Percentiles rank a stretch among this genome's conserved stretches.
Conservation (phyloP, 306 rosid species). For the Cucurbita argyrosperma region DNA sequence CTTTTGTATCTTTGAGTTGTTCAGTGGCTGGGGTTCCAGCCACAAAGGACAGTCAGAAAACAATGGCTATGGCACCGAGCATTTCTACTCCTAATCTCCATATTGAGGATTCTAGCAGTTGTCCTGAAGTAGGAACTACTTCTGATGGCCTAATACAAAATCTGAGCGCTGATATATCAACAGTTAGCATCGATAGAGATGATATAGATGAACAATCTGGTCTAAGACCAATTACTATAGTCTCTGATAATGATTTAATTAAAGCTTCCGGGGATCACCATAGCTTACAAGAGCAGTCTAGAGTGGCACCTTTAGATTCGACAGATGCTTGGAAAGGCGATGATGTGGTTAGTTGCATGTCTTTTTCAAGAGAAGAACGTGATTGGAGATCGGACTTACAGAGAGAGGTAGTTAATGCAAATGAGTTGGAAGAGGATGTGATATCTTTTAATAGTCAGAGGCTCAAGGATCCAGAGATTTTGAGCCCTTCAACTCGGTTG, state of each 20-base stretch:
- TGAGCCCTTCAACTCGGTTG: conserved; percentile 33
- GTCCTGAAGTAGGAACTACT: conserved; percentile 21
- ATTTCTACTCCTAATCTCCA: conserved; percentile 12
- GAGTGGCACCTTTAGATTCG: conserved; percentile 13
- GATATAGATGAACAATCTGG: conserved; percentile 19
- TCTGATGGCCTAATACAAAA: conserved; percentile 28
- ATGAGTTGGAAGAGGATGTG: conserved; percentile 64
- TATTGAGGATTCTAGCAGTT: conserved; percentile 24
- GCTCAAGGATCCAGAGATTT: conserved; percentile 71
- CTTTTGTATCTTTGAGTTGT: conserved; percentile 21
- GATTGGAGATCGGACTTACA: conserved; percentile 35
- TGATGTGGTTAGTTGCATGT: conserved; percentile 14
- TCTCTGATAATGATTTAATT: conserved; percentile 19
- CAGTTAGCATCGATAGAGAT: conserved; percentile 25
- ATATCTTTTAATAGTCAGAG: conserved; percentile 59
- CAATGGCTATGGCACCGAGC: conserved; percentile 13
- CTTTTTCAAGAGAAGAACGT: conserved; percentile 23
- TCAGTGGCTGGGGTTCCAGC: conserved; percentile 26
- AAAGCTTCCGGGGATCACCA: conserved; percentile 27
- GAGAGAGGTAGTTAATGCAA: conserved; percentile 11
- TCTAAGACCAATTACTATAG: conserved; percentile 21
- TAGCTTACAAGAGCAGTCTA: conserved; percentile 23
- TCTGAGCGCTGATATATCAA: conserved; percentile 37
- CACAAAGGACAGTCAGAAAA: conserved; percentile 24
- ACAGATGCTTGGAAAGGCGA: conserved; percentile 19